Evolutionary conservation across 106 monocot species (phyloP), one percentile per base, ranked within the genome.

Genomic region (Gastrodia elata): DNA sequence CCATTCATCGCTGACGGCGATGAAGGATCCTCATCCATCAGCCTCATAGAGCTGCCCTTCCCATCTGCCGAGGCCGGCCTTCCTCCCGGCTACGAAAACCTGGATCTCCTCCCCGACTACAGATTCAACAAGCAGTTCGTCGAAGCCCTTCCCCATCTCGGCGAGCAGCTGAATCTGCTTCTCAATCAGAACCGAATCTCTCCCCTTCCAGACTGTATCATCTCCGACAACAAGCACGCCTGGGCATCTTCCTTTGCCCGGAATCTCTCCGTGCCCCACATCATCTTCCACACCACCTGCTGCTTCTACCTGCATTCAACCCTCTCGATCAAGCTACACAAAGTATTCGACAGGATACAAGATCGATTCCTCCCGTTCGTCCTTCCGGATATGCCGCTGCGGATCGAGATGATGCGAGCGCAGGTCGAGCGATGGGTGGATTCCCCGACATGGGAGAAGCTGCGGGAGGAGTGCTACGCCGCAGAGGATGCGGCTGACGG

Each of bases 371-470:
- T 68, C 32, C 27, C 41, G 16, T 39, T 76, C 25, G 39, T 70
- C 8, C 68, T 87, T 0, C 87, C 84, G n/a, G 84, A 72, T 22
- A n/a, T 87, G 14, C 80, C 84, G 2, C 81, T 82, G n/a, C 27
- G 25, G 65, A 71, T 84, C 24, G 81, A 71, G 70, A 38, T 79
- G 14, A 58, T 75, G 36, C 56, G 10, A 42, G 46, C 30, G 27
- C 88, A 85, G 71, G 70, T 81, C 4, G 81, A 81, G 30, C 39
- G 75, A 1, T 80, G 87, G 73, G 75, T 87, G 30, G 15, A 39
- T 9, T 22, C 2, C 25, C 67, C 74, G 1, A 44, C 37, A 0
- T 69, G 41, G 49, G 65, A 76, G 15, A n/a, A 76, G 52, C 18
- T 81, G 5, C 27, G 32, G n/a, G 40, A 64, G 35, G 76, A 76